These are phyloP conservation scores for Camellia granthamiana DNA, from an alignment of 148 eudicot species.

Conservation along the genomic window DNA sequence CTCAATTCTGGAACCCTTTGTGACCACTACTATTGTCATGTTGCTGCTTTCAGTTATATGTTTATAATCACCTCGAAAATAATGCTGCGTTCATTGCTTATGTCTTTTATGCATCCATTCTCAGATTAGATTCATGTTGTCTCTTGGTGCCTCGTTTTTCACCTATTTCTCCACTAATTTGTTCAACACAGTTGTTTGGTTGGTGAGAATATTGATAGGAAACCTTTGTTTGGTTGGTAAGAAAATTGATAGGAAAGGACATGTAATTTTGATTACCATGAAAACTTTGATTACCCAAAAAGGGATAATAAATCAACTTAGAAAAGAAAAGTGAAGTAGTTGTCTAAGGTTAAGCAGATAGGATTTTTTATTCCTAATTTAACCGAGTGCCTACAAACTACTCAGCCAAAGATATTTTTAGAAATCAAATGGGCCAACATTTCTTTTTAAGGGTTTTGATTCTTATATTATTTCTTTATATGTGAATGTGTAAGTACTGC, in stretches of 20 bases:
- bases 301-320: not conserved
- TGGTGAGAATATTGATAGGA: conserved; percentile 4
- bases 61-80: not conserved
- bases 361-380: not conserved
- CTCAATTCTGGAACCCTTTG: not conserved
- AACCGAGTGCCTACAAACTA: not conserved
- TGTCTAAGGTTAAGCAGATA: not conserved
- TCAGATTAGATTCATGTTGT: not conserved
- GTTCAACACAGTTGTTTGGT: not conserved
- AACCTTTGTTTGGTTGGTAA: conserved; percentile 11
- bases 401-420: not conserved
- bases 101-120: not conserved
- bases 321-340: not conserved
- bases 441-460: not conserved
- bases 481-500: not conserved
- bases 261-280: conserved; percentile 1
- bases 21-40: not conserved
- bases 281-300: not conserved
- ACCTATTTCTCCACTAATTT: not conserved
- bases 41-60: not conserved
- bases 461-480: not conserved
- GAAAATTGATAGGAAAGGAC: not conserved
- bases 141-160: too few relatives aligned
- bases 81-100: not conserved
- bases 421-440: not conserved